phyloP scores from a whole-genome alignment of 345 rosid genomes.

The Aquilaria sinensis region DNA sequence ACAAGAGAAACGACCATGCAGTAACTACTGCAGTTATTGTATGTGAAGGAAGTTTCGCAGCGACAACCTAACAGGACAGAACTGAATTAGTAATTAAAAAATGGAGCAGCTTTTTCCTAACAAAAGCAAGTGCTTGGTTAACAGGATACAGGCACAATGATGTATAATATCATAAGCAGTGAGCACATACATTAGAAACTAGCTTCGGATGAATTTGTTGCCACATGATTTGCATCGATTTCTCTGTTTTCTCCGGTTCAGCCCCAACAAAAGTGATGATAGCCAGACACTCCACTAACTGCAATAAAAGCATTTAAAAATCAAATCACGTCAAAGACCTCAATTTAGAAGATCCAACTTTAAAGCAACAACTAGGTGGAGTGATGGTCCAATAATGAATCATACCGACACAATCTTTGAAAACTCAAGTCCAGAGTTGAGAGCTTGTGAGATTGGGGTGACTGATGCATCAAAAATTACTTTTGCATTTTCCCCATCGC shows the following conservation, averaged over 20 bases:
- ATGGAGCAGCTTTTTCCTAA: neutral
- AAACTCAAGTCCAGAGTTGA: constrained; percentile 56
- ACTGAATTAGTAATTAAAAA: neutral
- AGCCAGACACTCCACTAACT: constrained; percentile 87
- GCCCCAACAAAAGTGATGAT: constrained; percentile 74
- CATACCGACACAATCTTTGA: constrained; percentile 49
- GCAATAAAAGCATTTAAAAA: constrained; percentile 3
- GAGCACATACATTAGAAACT: constrained; percentile 64
- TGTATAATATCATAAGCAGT: neutral
- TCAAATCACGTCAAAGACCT: too few species aligned
- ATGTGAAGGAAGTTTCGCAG: constrained; percentile 40
- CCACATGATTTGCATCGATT: constrained; percentile 85
- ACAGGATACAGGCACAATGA: neutral
- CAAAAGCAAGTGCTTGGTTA: neutral
- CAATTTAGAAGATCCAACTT: too few species aligned
- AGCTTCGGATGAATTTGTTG: constrained; percentile 79
- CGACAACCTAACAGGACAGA: constrained; percentile 50
- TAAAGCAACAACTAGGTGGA: too few species aligned
- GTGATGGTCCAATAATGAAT: too few species aligned
- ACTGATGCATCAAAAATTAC: constrained; percentile 66
- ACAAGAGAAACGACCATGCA: constrained; percentile 82
- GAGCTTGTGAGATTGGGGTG: constrained; percentile 57
- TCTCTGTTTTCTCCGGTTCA: constrained; percentile 66
- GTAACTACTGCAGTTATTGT: constrained; percentile 58
- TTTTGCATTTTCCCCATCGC: constrained; percentile 50